Evolutionary conservation across 2,329 filamentous ascomycete species (phyloP).

Genomic region (Sporothrix sp.): DNA sequence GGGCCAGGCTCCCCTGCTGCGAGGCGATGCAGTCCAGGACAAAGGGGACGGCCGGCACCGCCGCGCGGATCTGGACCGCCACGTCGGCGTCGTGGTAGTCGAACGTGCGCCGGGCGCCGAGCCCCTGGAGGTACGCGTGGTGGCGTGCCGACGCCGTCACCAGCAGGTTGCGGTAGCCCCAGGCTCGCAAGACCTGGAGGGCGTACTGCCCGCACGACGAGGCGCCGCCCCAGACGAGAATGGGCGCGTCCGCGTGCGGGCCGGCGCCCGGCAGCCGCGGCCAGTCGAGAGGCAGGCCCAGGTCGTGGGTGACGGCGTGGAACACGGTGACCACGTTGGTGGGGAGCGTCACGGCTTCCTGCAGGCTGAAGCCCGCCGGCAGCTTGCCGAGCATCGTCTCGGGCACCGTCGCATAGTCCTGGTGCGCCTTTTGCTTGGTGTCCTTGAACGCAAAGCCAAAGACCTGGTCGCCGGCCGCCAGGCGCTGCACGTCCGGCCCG

Average conservation of each 20-base stretch:
- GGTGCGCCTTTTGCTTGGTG: slow-evolving; percentile 4
- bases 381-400: slow-evolving; percentile 4
- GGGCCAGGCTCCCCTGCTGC: background rate
- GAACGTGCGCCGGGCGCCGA: background rate
- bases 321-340: background rate
- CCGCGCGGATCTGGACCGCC: background rate
- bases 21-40: slow-evolving; percentile 6
- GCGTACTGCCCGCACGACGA: slow-evolving; percentile 3
- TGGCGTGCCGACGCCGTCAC: background rate
- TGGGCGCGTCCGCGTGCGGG: background rate
- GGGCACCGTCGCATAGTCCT: slow-evolving; percentile 4
- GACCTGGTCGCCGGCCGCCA: background rate
- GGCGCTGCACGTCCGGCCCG: background rate
- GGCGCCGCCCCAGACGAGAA: slow-evolving; percentile 2
- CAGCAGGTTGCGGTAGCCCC: slow-evolving; percentile 3
- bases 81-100: background rate
- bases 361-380: background rate
- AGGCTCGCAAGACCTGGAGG: background rate
- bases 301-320: background rate
- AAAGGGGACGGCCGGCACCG: background rate
- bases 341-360: background rate
- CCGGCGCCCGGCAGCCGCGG: background rate
- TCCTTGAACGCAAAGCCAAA: slow-evolving; percentile 4
- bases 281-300: background rate
- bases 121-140: background rate